phyloP scores from a whole-genome alignment of 2,329 filamentous ascomycete genomes.

The Lachnum nothofagi region DNA sequence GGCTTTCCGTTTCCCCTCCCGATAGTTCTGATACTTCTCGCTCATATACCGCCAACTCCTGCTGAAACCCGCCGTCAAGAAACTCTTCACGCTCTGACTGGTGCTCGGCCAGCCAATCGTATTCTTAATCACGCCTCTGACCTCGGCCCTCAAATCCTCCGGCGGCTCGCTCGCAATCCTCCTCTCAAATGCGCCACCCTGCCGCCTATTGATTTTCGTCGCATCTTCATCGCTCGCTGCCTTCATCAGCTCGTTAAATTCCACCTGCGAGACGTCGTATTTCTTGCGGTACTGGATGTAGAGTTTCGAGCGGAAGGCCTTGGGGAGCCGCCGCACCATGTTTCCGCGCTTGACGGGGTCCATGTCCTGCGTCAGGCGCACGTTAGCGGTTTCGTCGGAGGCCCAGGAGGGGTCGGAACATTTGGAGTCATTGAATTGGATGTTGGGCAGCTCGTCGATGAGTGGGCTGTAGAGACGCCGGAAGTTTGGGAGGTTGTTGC shows the following conservation, averaged over 20 bases:
- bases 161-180: conserved; percentile 70
- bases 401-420: conserved; percentile 57
- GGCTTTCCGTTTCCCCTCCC: conserved; percentile 30
- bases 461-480: conserved; percentile 84
- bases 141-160: conserved; percentile 61
- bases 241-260: conserved; percentile 81
- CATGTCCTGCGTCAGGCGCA: conserved; percentile 81
- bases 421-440: conserved; percentile 65
- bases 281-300: conserved; percentile 96
- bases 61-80: conserved; percentile 69
- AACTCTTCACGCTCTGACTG: conserved; percentile 77
- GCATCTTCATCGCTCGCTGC: conserved; percentile 67
- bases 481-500: conserved; percentile 86
- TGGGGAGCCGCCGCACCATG: conserved; percentile 89
- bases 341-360: conserved; percentile 84
- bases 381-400: conserved; percentile 57
- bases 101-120: conserved; percentile 92
- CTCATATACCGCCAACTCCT: conserved; percentile 69
- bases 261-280: conserved; percentile 74
- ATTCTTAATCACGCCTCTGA: conserved; percentile 73
- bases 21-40: conserved; percentile 72
- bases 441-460: conserved; percentile 84
- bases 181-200: conserved; percentile 80
- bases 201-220: conserved; percentile 62
- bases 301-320: conserved; percentile 77